Conservation (phyloP, 1,139 yeast genomes). For the Saccharomyces hybrid region DNA sequence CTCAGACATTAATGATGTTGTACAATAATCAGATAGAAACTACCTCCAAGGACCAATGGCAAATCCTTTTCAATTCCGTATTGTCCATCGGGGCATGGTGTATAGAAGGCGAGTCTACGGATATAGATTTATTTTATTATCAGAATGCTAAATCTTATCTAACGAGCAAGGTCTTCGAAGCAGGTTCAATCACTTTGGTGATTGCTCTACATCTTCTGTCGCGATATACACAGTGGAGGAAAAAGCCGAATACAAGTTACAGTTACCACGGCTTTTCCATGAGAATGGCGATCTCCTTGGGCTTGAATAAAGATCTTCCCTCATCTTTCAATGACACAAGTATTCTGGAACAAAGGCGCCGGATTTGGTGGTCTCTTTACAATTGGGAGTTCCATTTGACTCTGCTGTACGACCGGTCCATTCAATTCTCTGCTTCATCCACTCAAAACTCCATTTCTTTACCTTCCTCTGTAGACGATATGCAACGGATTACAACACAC, state of each 20-base stretch:
- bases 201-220: conserved; percentile 48
- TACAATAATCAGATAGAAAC: conserved; percentile 37
- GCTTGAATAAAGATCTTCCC: conserved; percentile 49
- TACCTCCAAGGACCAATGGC: conserved; percentile 42
- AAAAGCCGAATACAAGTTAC: conserved; percentile 61
- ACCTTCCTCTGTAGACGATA: conserved; percentile 47
- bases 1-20: conserved; percentile 43
- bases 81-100: conserved; percentile 61
- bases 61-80: conserved; percentile 44
- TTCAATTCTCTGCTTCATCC: conserved; percentile 32
- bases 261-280: conserved; percentile 56
- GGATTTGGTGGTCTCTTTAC: conserved; percentile 57
- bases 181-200: conserved; percentile 48
- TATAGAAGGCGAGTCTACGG: conserved; percentile 42
- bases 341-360: conserved; percentile 38
- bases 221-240: conserved; percentile 54
- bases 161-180: conserved; percentile 39
- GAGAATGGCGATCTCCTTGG: conserved; percentile 60
- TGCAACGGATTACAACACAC: conserved; percentile 32
- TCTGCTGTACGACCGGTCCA: conserved; percentile 59
- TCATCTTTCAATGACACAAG: conserved; percentile 8
- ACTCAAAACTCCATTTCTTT: conserved; percentile 46
- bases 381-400: conserved; percentile 60
- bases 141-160: conserved; percentile 41
- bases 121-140: conserved; percentile 46